Conservation (phyloP, 129 eudicot species). For the Mikania micrantha region DNA sequence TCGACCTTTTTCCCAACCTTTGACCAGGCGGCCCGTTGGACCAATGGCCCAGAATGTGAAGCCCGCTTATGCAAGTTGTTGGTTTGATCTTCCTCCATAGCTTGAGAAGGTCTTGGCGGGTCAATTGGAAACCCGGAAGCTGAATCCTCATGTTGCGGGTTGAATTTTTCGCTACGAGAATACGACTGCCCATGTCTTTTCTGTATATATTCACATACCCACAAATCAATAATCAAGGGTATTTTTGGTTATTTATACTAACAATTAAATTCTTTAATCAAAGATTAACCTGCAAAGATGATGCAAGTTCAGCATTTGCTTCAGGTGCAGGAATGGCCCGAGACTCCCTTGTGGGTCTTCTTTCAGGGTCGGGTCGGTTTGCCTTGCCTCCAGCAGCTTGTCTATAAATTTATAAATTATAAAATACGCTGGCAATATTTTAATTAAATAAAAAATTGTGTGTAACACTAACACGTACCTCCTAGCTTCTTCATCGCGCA, state of each 20-base stretch:
- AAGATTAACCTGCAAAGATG: conserved; percentile 64
- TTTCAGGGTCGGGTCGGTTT: conserved; percentile 49
- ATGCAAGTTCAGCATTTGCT: conserved; percentile 72
- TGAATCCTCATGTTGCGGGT: conserved; percentile 71
- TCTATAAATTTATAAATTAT: conserved; percentile 31
- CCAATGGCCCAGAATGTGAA: conserved; percentile 87
- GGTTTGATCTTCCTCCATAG: conserved; percentile 38
- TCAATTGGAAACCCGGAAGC: conserved; percentile 94
- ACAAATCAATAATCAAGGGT: background rate
- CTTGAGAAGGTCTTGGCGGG: conserved; percentile 90
- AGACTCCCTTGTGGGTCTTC: conserved; percentile 52
- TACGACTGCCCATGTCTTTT: conserved; percentile 64
- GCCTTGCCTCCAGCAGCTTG: conserved; percentile 70
- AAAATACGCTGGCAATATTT: too few relatives aligned
- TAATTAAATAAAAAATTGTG: background rate
- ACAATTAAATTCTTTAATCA: background rate
- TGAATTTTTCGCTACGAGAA: conserved; percentile 82
- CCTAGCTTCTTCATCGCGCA: conserved; percentile 79
- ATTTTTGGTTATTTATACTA: background rate
- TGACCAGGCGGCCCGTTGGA: conserved; percentile 71
- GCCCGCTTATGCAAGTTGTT: conserved; percentile 52
- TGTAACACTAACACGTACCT: conserved; percentile 33
- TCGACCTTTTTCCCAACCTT: conserved; percentile 65
- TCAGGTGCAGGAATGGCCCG: conserved; percentile 82
- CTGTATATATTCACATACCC: conserved; percentile 33